These are phyloP conservation scores for Quercus cerris DNA, from an alignment of 306 rosid species.

Conservation along the genomic window DNA sequence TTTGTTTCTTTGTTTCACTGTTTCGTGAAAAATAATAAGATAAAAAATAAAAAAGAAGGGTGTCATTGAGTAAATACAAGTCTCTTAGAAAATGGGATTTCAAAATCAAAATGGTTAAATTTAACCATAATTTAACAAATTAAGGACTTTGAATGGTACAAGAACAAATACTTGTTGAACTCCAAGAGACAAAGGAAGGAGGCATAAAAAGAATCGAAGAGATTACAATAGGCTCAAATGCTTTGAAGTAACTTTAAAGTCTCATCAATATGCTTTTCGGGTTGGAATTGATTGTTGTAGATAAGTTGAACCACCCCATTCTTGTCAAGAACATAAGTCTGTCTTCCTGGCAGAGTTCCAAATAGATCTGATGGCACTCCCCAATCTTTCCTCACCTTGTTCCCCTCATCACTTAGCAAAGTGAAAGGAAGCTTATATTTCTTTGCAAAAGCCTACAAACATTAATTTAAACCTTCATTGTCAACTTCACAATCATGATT, in stretches of 20 bases:
- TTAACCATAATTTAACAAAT: background rate
- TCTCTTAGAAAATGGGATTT: too few relatives aligned
- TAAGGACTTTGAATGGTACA: conserved; percentile 6
- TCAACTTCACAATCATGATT: conserved; percentile 10
- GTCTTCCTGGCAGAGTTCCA: conserved; percentile 92
- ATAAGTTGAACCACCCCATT: conserved; percentile 89
- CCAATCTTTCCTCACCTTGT: conserved; percentile 95
- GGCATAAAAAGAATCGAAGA: background rate
- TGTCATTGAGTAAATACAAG: too few relatives aligned
- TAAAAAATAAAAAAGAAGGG: too few relatives aligned
- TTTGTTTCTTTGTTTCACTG: too few relatives aligned
- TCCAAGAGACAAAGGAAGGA: background rate
- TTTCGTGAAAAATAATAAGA: too few relatives aligned
- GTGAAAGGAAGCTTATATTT: conserved; percentile 88
- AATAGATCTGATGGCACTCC: conserved; percentile 88
- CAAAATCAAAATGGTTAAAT: too few relatives aligned
- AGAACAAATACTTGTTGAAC: conserved; percentile 14
- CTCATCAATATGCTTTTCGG: conserved; percentile 93
- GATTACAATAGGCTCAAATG: conserved; percentile 35
- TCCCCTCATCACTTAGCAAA: conserved; percentile 80
- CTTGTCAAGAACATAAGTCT: conserved; percentile 94
- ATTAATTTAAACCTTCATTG: conserved; percentile 2
- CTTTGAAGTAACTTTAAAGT: conserved; percentile 82
- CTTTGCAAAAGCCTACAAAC: conserved; percentile 77
- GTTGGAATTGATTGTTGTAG: conserved; percentile 98